Evolutionary conservation across 192 early-diverging fungal species (phyloP).

Genomic region (Allomyces arbusculus): DNA sequence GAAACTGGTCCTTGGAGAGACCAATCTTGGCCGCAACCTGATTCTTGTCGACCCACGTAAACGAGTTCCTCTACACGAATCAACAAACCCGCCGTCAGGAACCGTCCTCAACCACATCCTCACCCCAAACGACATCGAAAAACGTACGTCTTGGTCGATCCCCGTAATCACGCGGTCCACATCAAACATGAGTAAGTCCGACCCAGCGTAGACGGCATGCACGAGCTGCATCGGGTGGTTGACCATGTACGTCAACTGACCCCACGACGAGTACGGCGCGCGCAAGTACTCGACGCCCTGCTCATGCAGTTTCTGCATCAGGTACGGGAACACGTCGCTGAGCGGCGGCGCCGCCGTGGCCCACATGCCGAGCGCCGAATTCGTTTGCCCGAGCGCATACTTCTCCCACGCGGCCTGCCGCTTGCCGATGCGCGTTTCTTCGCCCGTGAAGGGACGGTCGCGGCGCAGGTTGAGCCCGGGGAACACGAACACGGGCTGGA

Average conservation of each 20-base stretch:
- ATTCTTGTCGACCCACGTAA: constrained; percentile 40
- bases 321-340: constrained; percentile 39
- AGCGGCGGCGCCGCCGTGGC: constrained; percentile 21
- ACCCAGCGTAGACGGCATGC: constrained; percentile 46
- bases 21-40: constrained; percentile 32
- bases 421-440: constrained; percentile 36
- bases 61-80: constrained; percentile 29
- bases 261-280: constrained; percentile 60
- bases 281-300: constrained; percentile 50
- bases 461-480: constrained; percentile 40
- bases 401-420: constrained; percentile 47
- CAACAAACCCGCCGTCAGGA: background rate
- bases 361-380: constrained; percentile 25
- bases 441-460: constrained; percentile 41
- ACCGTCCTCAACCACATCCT: background rate
- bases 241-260: constrained; percentile 55
- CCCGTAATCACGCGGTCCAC: constrained; percentile 47
- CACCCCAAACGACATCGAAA: background rate
- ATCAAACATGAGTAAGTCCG: constrained; percentile 55
- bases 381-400: constrained; percentile 33
- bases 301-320: constrained; percentile 45
- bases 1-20: constrained; percentile 43
- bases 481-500: constrained; percentile 62
- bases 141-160: constrained; percentile 29
- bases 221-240: constrained; percentile 43